phyloP scores from a whole-genome alignment of 495 filamentous ascomycete genomes.

The Penicillium silybi region DNA sequence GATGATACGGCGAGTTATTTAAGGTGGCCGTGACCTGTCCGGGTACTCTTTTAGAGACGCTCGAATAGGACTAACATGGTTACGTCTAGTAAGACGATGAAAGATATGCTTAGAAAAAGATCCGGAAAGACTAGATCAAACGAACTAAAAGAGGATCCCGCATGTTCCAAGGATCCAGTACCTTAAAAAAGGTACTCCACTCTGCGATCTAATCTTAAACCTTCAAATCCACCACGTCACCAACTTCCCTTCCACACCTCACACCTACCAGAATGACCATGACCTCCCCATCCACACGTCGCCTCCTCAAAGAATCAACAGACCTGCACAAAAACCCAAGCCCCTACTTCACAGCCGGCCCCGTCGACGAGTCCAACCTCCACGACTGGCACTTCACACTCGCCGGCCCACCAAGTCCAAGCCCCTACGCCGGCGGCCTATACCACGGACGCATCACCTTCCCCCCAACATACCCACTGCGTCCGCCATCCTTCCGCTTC shows the following conservation, averaged over 20 bases:
- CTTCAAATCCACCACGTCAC: conserved; percentile 2
- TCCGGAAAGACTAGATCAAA: too few relatives aligned
- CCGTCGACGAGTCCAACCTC: conserved; percentile 74
- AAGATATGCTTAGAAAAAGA: too few relatives aligned
- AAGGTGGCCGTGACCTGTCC: too few relatives aligned
- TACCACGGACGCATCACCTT: conserved; percentile 97
- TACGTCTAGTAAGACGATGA: too few relatives aligned
- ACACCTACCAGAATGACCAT: conserved; percentile 22
- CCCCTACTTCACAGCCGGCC: conserved; percentile 75
- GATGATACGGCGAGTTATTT: too few relatives aligned
- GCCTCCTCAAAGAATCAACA: conserved; percentile 68
- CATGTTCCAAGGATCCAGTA: neutral
- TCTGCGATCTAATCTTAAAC: conserved; percentile 2
- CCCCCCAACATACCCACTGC: conserved; percentile 81
- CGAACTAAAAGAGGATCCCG: neutral
- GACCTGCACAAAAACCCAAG: conserved; percentile 76
- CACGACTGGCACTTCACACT: conserved; percentile 99
- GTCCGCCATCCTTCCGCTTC: conserved; percentile 92
- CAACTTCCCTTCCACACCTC: conserved; percentile 1
- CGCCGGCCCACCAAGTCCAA: conserved; percentile 76
- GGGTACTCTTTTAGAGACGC: too few relatives aligned
- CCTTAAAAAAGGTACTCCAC: neutral
- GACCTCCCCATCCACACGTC: conserved; percentile 47
- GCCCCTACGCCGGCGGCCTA: conserved; percentile 73
- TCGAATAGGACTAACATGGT: too few relatives aligned